Evolutionary conservation across 2,329 filamentous ascomycete species (phyloP).

Genomic region (Diaporthe sp.): DNA sequence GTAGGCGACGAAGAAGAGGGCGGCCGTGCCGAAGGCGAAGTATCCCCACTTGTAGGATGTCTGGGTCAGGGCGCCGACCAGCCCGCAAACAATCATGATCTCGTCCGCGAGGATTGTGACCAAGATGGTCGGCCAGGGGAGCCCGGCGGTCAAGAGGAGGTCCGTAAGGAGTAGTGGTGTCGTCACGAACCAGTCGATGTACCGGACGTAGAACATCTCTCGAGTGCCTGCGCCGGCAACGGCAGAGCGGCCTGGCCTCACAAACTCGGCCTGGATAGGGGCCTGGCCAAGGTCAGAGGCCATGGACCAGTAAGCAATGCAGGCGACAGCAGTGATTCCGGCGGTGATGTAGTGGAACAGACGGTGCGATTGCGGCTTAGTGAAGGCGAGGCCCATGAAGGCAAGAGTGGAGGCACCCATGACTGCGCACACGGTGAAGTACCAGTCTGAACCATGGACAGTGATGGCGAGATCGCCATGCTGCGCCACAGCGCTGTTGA

Average conservation of each 20-base stretch:
- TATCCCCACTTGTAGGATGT: constrained; percentile 79
- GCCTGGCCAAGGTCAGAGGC: constrained; percentile 75
- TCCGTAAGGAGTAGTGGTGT: constrained; percentile 75
- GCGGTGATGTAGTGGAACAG: constrained; percentile 77
- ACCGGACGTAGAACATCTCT: constrained; percentile 77
- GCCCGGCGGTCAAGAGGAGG: constrained; percentile 72
- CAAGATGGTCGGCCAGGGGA: constrained; percentile 75
- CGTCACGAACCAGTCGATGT: constrained; percentile 75
- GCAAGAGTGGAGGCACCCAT: constrained; percentile 69
- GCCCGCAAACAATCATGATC: constrained; percentile 77
- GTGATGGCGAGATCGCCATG: constrained; percentile 72
- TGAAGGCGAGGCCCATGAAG: constrained; percentile 66
- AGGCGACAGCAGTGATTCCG: constrained; percentile 68
- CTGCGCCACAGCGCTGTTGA: constrained; percentile 61
- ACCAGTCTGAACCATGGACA: constrained; percentile 71
- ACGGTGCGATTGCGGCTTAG: constrained; percentile 68
- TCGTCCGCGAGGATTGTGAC: constrained; percentile 73
- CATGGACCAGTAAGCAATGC: constrained; percentile 77
- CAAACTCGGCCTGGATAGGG: constrained; percentile 73
- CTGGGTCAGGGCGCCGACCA: constrained; percentile 74
- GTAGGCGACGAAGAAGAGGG: constrained; percentile 73
- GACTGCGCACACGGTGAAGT: constrained; percentile 72
- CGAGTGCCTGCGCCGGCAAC: constrained; percentile 66
- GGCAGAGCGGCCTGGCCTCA: constrained; percentile 54
- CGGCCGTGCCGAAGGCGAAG: constrained; percentile 67